Conservation (phyloP, 202 grass and related monocot genomes). For the Miscanthus sacchariflorus region DNA sequence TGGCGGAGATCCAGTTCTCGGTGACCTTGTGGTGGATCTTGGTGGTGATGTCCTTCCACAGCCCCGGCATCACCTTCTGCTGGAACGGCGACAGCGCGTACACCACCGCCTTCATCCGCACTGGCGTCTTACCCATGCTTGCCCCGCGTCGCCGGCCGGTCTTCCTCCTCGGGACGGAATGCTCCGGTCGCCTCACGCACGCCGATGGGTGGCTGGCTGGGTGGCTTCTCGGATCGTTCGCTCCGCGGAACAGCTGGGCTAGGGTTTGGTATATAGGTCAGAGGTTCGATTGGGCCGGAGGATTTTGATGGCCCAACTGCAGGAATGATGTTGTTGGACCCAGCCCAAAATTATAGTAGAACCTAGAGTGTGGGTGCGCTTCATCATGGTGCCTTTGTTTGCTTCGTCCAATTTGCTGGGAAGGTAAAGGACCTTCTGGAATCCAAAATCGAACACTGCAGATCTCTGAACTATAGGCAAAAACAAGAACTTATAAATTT, state of each 20-base stretch:
- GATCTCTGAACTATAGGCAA: too few relatives aligned
- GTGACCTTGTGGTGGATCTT: conserved; percentile 99
- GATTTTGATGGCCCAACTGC: background rate
- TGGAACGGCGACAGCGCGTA: conserved; percentile 98
- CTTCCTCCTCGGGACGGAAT: conserved; percentile 27
- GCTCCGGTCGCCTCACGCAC: conserved; percentile 41
- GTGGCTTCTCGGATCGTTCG: conserved; percentile 10
- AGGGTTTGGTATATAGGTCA: conserved; percentile 34
- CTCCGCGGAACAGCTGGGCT: background rate
- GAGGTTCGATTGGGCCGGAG: background rate
- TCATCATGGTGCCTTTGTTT: too few relatives aligned
- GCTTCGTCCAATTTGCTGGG: too few relatives aligned
- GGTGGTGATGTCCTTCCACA: conserved; percentile 98
- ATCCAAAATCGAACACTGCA: too few relatives aligned
- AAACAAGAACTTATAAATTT: too few relatives aligned
- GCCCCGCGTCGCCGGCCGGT: background rate
- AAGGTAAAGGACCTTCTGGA: too few relatives aligned
- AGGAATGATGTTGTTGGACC: background rate
- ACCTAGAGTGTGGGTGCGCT: too few relatives aligned
- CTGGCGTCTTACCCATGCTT: conserved; percentile 87
- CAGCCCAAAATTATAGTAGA: too few relatives aligned
- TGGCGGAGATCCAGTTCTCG: conserved; percentile 97
- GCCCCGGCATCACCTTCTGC: conserved; percentile 95
- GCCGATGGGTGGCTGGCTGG: conserved; percentile 1
- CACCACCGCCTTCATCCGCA: conserved; percentile 96